Evolutionary conservation across 1,139 yeast genomes (phyloP).

Genomic region (Ogataea hybrid): DNA sequence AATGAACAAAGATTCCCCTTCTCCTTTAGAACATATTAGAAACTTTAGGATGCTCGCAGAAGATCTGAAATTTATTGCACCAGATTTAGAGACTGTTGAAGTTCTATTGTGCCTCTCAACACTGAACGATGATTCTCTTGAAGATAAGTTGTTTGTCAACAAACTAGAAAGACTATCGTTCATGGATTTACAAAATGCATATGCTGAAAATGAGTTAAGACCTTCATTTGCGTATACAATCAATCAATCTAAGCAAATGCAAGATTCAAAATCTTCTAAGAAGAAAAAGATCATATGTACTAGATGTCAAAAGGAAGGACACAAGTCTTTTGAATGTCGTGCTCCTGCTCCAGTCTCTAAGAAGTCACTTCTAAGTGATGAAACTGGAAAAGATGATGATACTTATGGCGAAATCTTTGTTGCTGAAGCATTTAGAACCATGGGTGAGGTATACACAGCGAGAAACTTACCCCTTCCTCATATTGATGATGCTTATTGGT

Average conservation of each 20-base stretch:
- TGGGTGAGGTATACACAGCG: not conserved
- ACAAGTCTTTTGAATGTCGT: not conserved
- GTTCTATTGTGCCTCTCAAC: not conserved
- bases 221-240: not conserved
- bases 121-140: not conserved
- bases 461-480: too few species aligned
- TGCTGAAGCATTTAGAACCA: not conserved
- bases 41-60: too few species aligned
- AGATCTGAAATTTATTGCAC: not conserved
- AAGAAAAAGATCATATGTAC: not conserved
- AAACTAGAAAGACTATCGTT: not conserved
- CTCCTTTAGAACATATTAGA: too few species aligned
- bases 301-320: not conserved
- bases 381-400: not conserved
- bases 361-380: not conserved
- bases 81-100: not conserved
- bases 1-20: not conserved
- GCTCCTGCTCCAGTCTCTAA: not conserved
- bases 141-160: not conserved
- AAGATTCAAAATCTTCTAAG: not conserved
- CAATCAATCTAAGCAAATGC: not conserved
- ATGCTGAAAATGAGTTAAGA: not conserved
- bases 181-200: not conserved
- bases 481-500: not conserved
- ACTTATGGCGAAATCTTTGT: not conserved